Evolutionary conservation across 2,329 filamentous ascomycete genomes (phyloP).

Genomic region (Diaporthe capsici): DNA sequence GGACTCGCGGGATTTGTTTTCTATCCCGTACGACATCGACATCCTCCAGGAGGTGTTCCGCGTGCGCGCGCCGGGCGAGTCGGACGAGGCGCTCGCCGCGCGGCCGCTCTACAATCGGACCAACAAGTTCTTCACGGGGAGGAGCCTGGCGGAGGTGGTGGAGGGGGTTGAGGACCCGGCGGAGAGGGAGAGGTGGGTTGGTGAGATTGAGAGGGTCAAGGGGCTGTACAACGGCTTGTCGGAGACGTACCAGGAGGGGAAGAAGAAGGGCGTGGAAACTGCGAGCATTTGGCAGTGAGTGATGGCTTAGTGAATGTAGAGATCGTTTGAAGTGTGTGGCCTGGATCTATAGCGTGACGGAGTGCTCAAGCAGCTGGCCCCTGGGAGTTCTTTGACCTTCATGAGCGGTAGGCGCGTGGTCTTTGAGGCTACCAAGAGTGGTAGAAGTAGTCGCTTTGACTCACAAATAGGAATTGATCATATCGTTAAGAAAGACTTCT

Average conservation of each 20-base stretch:
- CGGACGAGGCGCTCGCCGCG: constrained; percentile 52
- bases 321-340: not conserved
- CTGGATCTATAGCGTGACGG: too few species aligned
- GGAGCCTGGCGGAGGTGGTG: constrained; percentile 59
- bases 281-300: constrained; percentile 65
- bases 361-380: too few species aligned
- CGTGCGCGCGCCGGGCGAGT: constrained; percentile 57
- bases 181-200: constrained; percentile 52
- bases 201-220: constrained; percentile 64
- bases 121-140: constrained; percentile 68
- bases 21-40: constrained; percentile 70
- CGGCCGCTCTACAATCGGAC: constrained; percentile 66
- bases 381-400: not conserved
- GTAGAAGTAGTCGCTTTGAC: not conserved
- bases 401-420: not conserved
- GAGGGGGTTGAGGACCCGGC: constrained; percentile 52
- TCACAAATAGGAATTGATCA: too few species aligned
- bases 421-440: not conserved
- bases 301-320: too few species aligned
- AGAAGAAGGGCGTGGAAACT: constrained; percentile 57
- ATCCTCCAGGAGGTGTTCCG: constrained; percentile 70
- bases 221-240: constrained; percentile 61
- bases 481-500: too few species aligned
- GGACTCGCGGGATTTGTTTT: constrained; percentile 69
- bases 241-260: constrained; percentile 64